Percentiles rank a stretch among this genome's conserved stretches.
phyloP scores from a whole-genome alignment of 2,329 filamentous ascomycete genomes.

The Aspergillus brunneoviolaceus region DNA sequence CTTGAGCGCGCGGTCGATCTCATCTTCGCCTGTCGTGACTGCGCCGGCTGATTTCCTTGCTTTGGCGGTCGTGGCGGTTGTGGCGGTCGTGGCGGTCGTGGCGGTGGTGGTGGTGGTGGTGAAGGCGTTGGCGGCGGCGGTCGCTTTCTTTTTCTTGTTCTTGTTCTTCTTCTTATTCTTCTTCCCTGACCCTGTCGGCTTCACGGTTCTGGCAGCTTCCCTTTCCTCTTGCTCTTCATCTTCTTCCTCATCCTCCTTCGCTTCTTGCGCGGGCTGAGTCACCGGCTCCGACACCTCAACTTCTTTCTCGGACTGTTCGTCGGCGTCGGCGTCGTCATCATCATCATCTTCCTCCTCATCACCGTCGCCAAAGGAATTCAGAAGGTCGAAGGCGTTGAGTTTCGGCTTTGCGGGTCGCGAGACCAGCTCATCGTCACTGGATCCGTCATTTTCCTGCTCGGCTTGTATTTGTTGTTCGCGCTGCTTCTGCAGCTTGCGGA shows the following conservation, averaged over 20 bases:
- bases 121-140: slow-evolving; percentile 25
- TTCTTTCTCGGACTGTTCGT: slow-evolving; percentile 34
- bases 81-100: background rate
- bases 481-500: slow-evolving; percentile 63
- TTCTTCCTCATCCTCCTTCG: slow-evolving; percentile 19
- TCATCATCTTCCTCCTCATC: slow-evolving; percentile 29
- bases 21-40: slow-evolving; percentile 47
- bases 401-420: slow-evolving; percentile 41
- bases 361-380: slow-evolving; percentile 45
- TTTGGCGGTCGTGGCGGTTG: slow-evolving; percentile 2
- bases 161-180: slow-evolving; percentile 58
- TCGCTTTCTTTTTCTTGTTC: slow-evolving; percentile 58
- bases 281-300: slow-evolving; percentile 8
- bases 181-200: slow-evolving; percentile 27
- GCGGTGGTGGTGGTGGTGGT: too few species aligned
- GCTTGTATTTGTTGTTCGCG: slow-evolving; percentile 53
- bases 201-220: slow-evolving; percentile 17
- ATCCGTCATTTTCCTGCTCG: slow-evolving; percentile 39
- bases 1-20: slow-evolving; percentile 65
- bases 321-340: slow-evolving; percentile 38
- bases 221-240: slow-evolving; percentile 11
- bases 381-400: slow-evolving; percentile 55
- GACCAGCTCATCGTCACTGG: slow-evolving; percentile 42
- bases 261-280: slow-evolving; percentile 9
- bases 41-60: slow-evolving; percentile 16